Evolutionary conservation across 345 rosid genomes (phyloP).

Genomic region (Citrus maxima): DNA sequence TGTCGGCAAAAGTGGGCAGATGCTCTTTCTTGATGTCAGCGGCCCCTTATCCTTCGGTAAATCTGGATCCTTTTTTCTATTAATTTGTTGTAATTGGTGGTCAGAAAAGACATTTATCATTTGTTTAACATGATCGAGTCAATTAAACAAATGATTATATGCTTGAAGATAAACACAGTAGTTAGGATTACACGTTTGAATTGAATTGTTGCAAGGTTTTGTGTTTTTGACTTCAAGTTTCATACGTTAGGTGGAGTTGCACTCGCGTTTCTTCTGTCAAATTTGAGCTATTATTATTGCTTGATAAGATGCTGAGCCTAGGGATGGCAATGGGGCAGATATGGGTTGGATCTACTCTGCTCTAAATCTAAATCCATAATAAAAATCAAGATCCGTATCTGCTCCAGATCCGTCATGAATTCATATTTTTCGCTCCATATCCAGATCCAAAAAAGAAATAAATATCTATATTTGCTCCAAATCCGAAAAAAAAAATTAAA

Average conservation of each 20-base stretch:
- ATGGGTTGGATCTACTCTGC: no score
- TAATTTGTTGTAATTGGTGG: not conserved
- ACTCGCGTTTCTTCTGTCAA: not conserved
- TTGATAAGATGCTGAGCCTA: conserved; percentile 13
- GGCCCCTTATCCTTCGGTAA: conserved; percentile 10
- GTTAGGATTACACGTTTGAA: not conserved
- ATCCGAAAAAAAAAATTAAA: no score
- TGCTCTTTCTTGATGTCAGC: conserved; percentile 11
- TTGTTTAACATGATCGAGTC: conserved; percentile 13
- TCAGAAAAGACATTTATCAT: conserved; percentile 8
- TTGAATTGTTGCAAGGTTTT: not conserved
- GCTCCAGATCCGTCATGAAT: no score
- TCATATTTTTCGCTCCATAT: no score
- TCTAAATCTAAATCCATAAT: no score
- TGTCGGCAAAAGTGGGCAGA: conserved; percentile 5
- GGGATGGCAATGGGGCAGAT: no score
- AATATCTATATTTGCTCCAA: no score
- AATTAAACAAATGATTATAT: conserved; percentile 13
- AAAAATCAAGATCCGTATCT: no score
- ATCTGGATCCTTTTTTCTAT: not conserved
- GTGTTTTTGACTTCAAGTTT: not conserved
- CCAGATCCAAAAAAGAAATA: no score
- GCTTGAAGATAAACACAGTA: conserved; percentile 1
- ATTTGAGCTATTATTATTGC: not conserved
- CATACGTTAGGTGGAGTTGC: not conserved